phyloP scores from a whole-genome alignment of 805 yeast genomes.

The Lachancea sp. region DNA sequence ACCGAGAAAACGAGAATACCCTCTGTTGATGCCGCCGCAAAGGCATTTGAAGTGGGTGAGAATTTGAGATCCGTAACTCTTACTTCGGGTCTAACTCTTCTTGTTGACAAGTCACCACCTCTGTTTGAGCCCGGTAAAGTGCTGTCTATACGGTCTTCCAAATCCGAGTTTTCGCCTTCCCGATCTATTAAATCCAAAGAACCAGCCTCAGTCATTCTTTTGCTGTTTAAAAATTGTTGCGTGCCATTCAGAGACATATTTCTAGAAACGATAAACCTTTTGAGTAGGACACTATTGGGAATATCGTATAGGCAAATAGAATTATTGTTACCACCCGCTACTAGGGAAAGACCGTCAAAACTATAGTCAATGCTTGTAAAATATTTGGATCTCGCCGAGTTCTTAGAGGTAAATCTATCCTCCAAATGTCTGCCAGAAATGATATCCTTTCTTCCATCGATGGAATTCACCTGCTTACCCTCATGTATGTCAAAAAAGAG shows the following conservation, averaged over 20 bases:
- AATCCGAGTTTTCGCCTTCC: conserved; percentile 79
- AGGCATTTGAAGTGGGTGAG: conserved; percentile 84
- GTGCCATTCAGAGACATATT: conserved; percentile 94
- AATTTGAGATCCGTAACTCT: conserved; percentile 71
- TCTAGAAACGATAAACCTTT: conserved; percentile 74
- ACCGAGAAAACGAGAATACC: conserved; percentile 80
- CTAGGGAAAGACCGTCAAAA: conserved; percentile 79
- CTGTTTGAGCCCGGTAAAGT: conserved; percentile 82
- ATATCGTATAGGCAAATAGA: conserved; percentile 88
- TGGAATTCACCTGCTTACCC: conserved; percentile 72
- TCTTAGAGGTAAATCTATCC: conserved; percentile 75
- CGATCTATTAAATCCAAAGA: conserved; percentile 74
- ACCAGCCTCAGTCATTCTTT: conserved; percentile 82
- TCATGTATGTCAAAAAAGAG: conserved; percentile 75
- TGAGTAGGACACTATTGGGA: conserved; percentile 77
- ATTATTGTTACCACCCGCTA: conserved; percentile 92
- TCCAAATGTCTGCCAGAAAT: conserved; percentile 73
- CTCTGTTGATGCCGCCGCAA: conserved; percentile 94
- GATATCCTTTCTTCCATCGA: conserved; percentile 86
- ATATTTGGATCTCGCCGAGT: conserved; percentile 76
- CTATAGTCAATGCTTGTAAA: conserved; percentile 79
- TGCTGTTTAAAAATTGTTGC: conserved; percentile 66
- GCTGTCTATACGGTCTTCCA: conserved; percentile 71
- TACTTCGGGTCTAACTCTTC: conserved; percentile 75
- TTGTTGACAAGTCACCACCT: conserved; percentile 69